phyloP scores from a whole-genome alignment of 164 flowering plant genomes.

The Vitis labrusca region DNA sequence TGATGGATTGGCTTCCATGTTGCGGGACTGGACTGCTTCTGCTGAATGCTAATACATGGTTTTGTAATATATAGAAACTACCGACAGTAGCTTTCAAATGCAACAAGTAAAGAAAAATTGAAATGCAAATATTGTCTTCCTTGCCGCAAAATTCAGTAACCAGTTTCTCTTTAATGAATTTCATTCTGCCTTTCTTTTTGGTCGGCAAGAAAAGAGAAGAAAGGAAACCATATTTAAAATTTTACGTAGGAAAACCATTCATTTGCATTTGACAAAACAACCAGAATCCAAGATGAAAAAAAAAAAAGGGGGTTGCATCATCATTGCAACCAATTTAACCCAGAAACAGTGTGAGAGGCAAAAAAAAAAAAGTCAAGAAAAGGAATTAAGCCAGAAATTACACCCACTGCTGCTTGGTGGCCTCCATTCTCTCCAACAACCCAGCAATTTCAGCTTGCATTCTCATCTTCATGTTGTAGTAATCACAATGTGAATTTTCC shows the following conservation, averaged over 20 bases:
- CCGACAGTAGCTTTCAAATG: too few relatives aligned
- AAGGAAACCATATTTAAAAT: background rate
- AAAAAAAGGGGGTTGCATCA: background rate
- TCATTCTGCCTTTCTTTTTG: background rate
- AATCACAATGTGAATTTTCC: constrained; percentile 78
- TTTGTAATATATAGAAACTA: too few relatives aligned
- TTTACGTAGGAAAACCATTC: background rate
- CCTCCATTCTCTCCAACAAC: constrained; percentile 85
- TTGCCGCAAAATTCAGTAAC: too few relatives aligned
- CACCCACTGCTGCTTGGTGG: constrained; percentile 81
- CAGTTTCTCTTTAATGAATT: background rate
- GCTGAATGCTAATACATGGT: too few relatives aligned
- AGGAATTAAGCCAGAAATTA: constrained; percentile 16
- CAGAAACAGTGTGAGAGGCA: background rate
- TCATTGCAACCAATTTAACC: background rate
- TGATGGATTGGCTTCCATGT: too few relatives aligned
- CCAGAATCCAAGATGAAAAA: constrained; percentile 2
- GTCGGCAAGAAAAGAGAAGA: background rate
- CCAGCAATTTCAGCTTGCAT: constrained; percentile 90
- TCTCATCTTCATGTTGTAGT: constrained; percentile 84
- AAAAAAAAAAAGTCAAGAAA: background rate
- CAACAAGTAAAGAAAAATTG: too few relatives aligned
- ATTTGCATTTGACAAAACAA: constrained; percentile 6
- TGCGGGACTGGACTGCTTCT: too few relatives aligned
- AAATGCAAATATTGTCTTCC: too few relatives aligned